Evolutionary conservation across 495 filamentous ascomycete genomes (phyloP), one percentile per base, ranked within the genome.

Genomic region (Acidiella bohemica): DNA sequence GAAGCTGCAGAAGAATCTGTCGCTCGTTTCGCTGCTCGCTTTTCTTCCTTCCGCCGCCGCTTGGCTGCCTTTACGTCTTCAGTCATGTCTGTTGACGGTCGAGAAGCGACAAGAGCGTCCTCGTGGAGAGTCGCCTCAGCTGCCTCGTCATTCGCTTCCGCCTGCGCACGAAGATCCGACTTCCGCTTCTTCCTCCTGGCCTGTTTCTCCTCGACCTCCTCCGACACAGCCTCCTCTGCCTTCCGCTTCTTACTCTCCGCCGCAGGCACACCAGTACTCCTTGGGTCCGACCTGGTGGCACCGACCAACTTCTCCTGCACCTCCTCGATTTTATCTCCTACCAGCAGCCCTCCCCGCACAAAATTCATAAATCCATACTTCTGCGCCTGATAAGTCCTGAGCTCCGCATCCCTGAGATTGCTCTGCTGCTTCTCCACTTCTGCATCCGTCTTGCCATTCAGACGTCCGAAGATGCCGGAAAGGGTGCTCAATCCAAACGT

Each of bases 371-470:
- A 63, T 10, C 80, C 83, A 62, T 74, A 80, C 57, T 76, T 84
- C 54, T 66, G 65, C 43, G 77, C 70, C 20, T 75, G 64, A 54
- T 82, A 85, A 22, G 75, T 61, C 39, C 70, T 76, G 32, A 79
- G 63, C 58, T 76, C 77, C 23, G 75, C 56, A 45, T 77, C 72
- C 17, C 75, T 71, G 46, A 74, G 62, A 27, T 59, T 67, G 39
- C 68, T 63, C 58, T 73, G 64, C 51, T 93, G 80, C 43, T 71
- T 64, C 55, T 75, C 65, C 36, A 88, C 57, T 39, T 72, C 67
- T 19, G 61, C 70, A 41, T 84, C 80, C 27, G 68, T 74, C 58
- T 84, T 92, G 17, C 88, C 88, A 59, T 95, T 97, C 32, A 97
- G 62, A 33, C 88, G 68, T 32, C 90, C 87, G 14, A 97, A 66